phyloP scores from a whole-genome alignment of 1,284 basidiomycete species.

The Polyporus tsugae region DNA sequence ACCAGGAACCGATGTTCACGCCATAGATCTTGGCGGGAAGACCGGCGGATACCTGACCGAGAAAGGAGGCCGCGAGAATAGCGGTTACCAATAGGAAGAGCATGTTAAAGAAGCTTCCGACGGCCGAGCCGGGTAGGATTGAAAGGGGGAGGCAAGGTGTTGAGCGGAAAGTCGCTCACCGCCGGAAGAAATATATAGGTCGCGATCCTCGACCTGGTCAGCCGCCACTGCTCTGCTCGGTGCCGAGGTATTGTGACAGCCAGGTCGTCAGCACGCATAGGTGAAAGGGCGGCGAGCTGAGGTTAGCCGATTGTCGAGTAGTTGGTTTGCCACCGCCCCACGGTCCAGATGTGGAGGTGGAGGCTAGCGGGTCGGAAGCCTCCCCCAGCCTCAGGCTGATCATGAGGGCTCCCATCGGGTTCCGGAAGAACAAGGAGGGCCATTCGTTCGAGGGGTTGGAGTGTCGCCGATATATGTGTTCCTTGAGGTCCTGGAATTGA shows the following conservation, averaged over 20 bases:
- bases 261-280: not conserved
- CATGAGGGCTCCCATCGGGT: no score
- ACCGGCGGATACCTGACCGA: slow-evolving; percentile 13
- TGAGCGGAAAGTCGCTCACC: not conserved
- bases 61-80: not conserved
- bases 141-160: not conserved
- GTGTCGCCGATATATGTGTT: no score
- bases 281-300: not conserved
- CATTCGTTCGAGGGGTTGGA: no score
- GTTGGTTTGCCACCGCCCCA: not conserved
- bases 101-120: not conserved
- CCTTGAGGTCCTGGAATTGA: no score
- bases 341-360: no score
- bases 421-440: no score
- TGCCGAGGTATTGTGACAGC: not conserved
- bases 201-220: not conserved
- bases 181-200: not conserved
- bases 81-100: not conserved
- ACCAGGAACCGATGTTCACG: slow-evolving; percentile 71
- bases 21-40: slow-evolving; percentile 66
- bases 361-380: no score
- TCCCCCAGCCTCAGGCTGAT: no score
- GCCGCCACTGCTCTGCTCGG: not conserved
- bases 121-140: not conserved
- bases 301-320: not conserved